Evolutionary conservation across 345 rosid species (phyloP), one percentile per base, ranked within the genome.

Genomic region (Populus tremula): DNA sequence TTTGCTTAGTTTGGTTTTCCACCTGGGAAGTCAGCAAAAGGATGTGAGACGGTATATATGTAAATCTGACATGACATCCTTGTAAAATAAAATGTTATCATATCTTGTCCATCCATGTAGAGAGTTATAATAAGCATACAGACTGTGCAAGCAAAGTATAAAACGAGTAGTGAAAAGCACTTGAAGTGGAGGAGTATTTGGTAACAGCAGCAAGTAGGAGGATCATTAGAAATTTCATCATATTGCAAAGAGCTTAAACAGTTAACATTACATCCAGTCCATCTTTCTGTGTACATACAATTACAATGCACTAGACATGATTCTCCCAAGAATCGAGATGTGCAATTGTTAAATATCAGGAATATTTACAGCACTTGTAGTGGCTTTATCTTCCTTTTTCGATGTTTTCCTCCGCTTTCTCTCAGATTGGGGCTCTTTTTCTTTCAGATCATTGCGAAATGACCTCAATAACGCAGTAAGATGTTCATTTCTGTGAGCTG

Each of bases 401-500:
- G 92, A 67, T 67, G 77, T 76, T 84, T 87, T 93, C 87, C 88
- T 90, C 54, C 95, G 79, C 85, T 92, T 92, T 88, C 88, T 91
- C 67, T 91, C 93, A 49, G 91, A 86, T 35, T 79, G 90, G 66
- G 92, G 93, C 76, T 88, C 98, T 78, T 90, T 92, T 61, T 86
- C 91, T 84, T 88, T 93, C 77, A 93, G 79, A 38, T 84, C 94
- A 50, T 87, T 82, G 82, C 86, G 78, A 72, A 90, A 79, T 77
- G 90, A 88, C 89, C 96, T 88, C 78, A 95, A 78, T 3, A 85
- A 80, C 10, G 85, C 53, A 50, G 93, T 81, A 69, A 92, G 81
- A 71, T 84, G 88, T 77, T 92, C 93, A 67, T 96, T 96, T 81
- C 96, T 89, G 73, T 89, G 99, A n/a, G 96, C 98, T 95, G 91